Conservation (phyloP, 331 rosid species). For the Malus hybrid region DNA sequence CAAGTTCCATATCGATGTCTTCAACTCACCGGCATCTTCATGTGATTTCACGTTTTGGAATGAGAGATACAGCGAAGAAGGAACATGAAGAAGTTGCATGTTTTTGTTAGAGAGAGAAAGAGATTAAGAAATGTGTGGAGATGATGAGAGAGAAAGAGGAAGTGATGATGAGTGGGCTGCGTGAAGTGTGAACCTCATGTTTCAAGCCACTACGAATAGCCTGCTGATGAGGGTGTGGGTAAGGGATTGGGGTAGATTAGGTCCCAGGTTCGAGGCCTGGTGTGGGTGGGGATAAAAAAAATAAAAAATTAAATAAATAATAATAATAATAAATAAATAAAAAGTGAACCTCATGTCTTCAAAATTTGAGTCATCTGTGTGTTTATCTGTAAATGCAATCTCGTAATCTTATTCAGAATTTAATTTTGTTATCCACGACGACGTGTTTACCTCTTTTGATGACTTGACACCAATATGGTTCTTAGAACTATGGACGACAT, state of each 20-base stretch:
- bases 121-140: neutral
- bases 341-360: no score
- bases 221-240: no score
- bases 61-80: conserved; percentile 48
- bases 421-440: no score
- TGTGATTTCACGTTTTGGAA: conserved; percentile 37
- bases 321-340: no score
- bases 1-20: neutral
- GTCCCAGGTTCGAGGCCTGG: no score
- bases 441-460: neutral
- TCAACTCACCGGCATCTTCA: conserved; percentile 35
- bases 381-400: neutral
- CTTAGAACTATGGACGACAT: neutral
- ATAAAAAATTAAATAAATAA: no score
- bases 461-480: neutral
- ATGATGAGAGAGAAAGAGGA: neutral
- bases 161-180: neutral
- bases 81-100: conserved; percentile 70
- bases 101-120: conserved; percentile 15
- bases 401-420: no score
- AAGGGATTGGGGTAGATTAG: no score
- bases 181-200: conserved; percentile 15
- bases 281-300: no score
- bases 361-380: conserved; percentile 5
- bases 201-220: no score